Percentiles rank a stretch among this genome's conserved stretches.
Evolutionary conservation across 371 early-diverging fungal genomes (phyloP).

Genomic region (Gilbertella persicaria): DNA sequence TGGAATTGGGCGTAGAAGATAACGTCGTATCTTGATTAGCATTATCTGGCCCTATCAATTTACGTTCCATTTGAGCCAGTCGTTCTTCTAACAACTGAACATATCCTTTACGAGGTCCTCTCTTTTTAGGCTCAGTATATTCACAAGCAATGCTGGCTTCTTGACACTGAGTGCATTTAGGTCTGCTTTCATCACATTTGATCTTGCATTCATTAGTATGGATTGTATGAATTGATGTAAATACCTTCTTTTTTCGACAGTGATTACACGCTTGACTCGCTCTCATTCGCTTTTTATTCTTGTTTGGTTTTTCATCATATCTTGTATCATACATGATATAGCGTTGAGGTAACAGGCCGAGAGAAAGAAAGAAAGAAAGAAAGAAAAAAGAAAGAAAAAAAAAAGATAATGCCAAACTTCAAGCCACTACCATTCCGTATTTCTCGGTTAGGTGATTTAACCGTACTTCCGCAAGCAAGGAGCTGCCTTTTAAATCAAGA

Average conservation of each 20-base stretch:
- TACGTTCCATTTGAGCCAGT: slow-evolving; percentile 65
- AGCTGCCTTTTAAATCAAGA: too few relatives aligned
- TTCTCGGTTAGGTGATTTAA: not conserved
- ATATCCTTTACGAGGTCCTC: slow-evolving; percentile 80
- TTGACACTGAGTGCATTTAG: slow-evolving; percentile 77
- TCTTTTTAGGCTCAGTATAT: slow-evolving; percentile 71
- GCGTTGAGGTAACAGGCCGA: not conserved
- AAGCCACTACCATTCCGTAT: slow-evolving; percentile 2
- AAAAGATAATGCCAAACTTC: slow-evolving; percentile 1
- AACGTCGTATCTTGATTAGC: slow-evolving; percentile 7
- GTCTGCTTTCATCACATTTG: slow-evolving; percentile 78
- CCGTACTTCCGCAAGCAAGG: too few relatives aligned
- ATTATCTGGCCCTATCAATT: slow-evolving; percentile 34
- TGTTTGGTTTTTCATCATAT: slow-evolving; percentile 2
- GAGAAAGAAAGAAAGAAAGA: slow-evolving; percentile 4
- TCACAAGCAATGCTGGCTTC: slow-evolving; percentile 66
- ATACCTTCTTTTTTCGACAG: slow-evolving; percentile 81
- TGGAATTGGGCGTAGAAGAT: slow-evolving; percentile 3
- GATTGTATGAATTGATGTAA: not conserved
- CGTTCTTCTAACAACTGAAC: slow-evolving; percentile 73
- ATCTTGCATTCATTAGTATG: too few relatives aligned
- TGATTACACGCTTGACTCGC: slow-evolving; percentile 81
- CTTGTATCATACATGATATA: slow-evolving; percentile 10
- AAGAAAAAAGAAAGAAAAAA: slow-evolving; percentile 1
- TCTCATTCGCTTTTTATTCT: slow-evolving; percentile 60